phyloP scores from a whole-genome alignment of 2,329 filamentous ascomycete species.

The Fusarium camptoceras region DNA sequence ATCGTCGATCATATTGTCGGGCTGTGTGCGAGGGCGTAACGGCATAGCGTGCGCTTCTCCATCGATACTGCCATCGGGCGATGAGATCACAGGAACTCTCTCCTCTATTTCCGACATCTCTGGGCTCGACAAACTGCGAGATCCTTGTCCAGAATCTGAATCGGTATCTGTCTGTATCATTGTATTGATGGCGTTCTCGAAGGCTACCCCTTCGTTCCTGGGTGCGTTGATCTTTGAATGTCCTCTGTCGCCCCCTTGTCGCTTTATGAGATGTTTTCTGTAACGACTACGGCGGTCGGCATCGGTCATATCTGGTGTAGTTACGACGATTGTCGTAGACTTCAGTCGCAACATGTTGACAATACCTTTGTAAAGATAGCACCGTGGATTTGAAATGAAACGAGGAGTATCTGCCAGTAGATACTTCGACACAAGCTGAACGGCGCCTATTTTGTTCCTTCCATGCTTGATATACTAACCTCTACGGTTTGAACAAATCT shows the following conservation, averaged over 20 bases:
- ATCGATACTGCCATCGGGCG: not conserved
- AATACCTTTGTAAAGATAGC: not conserved
- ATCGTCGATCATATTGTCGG: not conserved
- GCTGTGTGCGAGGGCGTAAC: constrained; percentile 4
- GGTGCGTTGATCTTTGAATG: not conserved
- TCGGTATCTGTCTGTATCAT: not conserved
- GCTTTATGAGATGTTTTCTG: constrained; percentile 26
- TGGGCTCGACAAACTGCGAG: not conserved
- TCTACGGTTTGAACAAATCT: not conserved
- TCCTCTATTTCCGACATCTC: not conserved
- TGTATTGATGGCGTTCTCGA: not conserved
- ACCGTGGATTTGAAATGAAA: not conserved
- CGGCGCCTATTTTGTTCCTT: not conserved
- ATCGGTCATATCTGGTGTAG: constrained; percentile 34
- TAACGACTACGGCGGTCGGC: constrained; percentile 39
- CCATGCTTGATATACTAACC: not conserved
- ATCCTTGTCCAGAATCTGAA: not conserved
- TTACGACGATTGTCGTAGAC: constrained; percentile 35
- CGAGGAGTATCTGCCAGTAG: not conserved
- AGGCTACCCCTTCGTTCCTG: not conserved
- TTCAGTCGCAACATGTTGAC: constrained; percentile 38
- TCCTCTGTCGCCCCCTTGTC: not conserved
- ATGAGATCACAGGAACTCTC: not conserved
- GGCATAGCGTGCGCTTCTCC: not conserved
- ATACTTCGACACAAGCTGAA: not conserved